Evolutionary conservation across 164 flowering plant species (phyloP).

Genomic region (Sedum album): DNA sequence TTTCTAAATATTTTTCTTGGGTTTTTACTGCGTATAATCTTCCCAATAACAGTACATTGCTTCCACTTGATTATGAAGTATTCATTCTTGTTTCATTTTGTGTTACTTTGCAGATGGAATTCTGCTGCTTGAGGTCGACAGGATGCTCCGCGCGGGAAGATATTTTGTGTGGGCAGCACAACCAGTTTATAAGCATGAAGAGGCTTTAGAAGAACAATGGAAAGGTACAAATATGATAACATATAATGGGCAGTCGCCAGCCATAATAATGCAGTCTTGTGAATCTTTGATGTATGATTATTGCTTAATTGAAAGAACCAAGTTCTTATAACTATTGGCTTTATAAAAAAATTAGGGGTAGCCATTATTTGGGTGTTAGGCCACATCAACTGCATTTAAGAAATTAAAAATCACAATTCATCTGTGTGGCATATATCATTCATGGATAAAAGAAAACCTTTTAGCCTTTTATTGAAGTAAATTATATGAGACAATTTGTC

Average conservation of each 20-base stretch:
- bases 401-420: not conserved
- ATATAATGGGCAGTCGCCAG: not conserved
- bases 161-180: too few species aligned
- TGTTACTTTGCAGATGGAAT: slow-evolving; percentile 74
- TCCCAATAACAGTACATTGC: slow-evolving; percentile 6
- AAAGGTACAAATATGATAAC: slow-evolving; percentile 28
- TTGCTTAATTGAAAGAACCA: not conserved
- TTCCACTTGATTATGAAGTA: not conserved
- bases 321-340: too few species aligned
- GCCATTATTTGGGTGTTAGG: not conserved
- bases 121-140: too few species aligned
- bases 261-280: not conserved
- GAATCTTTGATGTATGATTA: not conserved
- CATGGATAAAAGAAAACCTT: not conserved
- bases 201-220: too few species aligned
- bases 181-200: too few species aligned
- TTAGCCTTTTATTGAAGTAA: too few species aligned
- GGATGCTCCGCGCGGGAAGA: too few species aligned
- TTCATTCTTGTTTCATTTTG: slow-evolving; percentile 14
- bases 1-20: too few species aligned
- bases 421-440: not conserved
- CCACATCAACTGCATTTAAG: too few species aligned
- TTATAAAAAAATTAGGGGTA: too few species aligned
- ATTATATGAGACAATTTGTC: not conserved
- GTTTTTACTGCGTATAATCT: not conserved